Percentiles rank a stretch among this genome's conserved stretches.
Evolutionary conservation across 2,329 filamentous ascomycete genomes (phyloP).

Genomic region (Talaromyces sp.): DNA sequence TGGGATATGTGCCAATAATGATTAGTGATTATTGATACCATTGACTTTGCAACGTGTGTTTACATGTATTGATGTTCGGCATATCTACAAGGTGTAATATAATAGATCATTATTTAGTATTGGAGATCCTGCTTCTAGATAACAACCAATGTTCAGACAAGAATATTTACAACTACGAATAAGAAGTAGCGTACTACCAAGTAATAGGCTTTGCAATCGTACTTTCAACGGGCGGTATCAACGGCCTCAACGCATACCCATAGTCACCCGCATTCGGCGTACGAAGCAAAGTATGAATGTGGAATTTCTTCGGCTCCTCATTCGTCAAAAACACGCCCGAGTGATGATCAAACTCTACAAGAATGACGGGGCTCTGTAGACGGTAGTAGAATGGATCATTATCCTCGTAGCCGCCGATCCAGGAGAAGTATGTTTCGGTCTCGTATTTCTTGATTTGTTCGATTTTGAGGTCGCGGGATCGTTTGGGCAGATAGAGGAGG

Average conservation of each 20-base stretch:
- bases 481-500: conserved; percentile 62
- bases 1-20: conserved; percentile 7
- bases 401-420: conserved; percentile 67
- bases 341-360: conserved; percentile 77
- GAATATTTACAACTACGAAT: neutral
- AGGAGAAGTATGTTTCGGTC: conserved; percentile 72
- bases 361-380: conserved; percentile 69
- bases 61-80: neutral
- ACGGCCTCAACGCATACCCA: conserved; percentile 52
- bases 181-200: conserved; percentile 22
- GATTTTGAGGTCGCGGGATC: conserved; percentile 43
- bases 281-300: conserved; percentile 70
- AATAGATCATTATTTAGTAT: no score
- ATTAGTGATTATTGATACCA: conserved; percentile 10
- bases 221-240: conserved; percentile 35
- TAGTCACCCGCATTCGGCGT: conserved; percentile 76
- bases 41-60: neutral
- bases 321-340: conserved; percentile 75
- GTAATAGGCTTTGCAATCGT: conserved; percentile 36
- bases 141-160: neutral
- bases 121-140: no score
- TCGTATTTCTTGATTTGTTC: conserved; percentile 55
- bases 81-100: neutral
- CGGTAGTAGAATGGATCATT: conserved; percentile 73
- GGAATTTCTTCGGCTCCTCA: conserved; percentile 69